Conservation (phyloP, 495 filamentous ascomycete species). For the Annulohypoxylon nitens region DNA sequence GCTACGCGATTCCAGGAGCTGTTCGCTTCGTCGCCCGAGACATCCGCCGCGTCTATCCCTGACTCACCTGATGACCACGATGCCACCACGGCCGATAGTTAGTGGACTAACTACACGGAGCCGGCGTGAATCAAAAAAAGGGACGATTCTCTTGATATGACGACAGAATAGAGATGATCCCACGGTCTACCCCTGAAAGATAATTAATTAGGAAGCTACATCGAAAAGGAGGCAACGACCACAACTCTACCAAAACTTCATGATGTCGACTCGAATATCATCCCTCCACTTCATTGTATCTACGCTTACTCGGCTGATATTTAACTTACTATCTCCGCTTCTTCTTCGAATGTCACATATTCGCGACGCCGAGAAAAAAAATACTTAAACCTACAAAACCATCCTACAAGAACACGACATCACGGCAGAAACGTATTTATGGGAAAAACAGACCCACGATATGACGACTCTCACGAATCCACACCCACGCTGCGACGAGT, state of each 20-base stretch:
- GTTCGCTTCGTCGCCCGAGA: constrained; percentile 44
- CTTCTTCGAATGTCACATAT: constrained; percentile 14
- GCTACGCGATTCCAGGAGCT: constrained; percentile 58
- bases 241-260: background rate
- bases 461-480: constrained; percentile 8
- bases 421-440: constrained; percentile 13
- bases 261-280: background rate
- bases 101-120: background rate
- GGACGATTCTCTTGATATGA: background rate
- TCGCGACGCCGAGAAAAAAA: constrained; percentile 7
- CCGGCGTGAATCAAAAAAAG: background rate
- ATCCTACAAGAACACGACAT: constrained; percentile 27
- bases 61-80: constrained; percentile 51
- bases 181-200: background rate
- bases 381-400: background rate
- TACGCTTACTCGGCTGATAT: background rate
- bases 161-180: background rate
- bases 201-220: background rate
- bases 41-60: constrained; percentile 37
- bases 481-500: constrained; percentile 22
- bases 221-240: background rate
- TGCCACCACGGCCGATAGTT: background rate
- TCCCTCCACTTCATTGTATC: background rate
- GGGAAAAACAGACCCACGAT: constrained; percentile 19
- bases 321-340: constrained; percentile 11